These are phyloP conservation scores for Iodosphaeria phyllophila DNA, from an alignment of 2,329 filamentous ascomycete genomes.

Conservation along the genomic window DNA sequence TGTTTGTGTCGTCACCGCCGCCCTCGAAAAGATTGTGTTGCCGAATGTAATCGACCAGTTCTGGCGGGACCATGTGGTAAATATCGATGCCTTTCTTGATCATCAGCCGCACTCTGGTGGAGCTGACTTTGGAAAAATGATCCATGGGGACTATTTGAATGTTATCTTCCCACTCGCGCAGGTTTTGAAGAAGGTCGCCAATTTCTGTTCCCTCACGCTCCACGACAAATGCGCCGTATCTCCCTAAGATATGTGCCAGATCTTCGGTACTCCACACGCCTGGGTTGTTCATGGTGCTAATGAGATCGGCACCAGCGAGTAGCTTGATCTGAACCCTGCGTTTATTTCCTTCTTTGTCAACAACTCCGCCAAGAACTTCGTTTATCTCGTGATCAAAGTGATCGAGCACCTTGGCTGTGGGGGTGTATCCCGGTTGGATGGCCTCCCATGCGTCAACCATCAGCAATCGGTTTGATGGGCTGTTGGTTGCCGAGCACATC, in stretches of 20 bases:
- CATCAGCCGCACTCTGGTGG: conserved; percentile 66
- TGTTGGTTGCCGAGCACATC: conserved; percentile 56
- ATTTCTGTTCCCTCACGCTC: conserved; percentile 79
- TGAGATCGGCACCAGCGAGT: conserved; percentile 60
- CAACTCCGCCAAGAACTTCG: conserved; percentile 53
- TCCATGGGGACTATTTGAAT: conserved; percentile 80
- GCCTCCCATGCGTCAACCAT: conserved; percentile 86
- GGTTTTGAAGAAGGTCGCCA: conserved; percentile 65
- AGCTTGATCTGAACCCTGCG: conserved; percentile 58
- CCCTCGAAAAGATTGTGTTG: no score
- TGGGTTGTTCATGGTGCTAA: conserved; percentile 53
- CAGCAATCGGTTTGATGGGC: conserved; percentile 57
- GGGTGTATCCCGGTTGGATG: conserved; percentile 61
- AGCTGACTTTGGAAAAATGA: no score
- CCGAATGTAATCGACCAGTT: conserved; percentile 58
- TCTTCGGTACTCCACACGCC: conserved; percentile 73
- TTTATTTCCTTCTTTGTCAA: conserved; percentile 44
- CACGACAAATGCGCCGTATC: conserved; percentile 67
- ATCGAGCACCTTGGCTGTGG: conserved; percentile 75
- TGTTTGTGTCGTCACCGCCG: no score
- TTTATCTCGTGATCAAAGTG: conserved; percentile 90
- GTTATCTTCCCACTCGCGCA: conserved; percentile 71
- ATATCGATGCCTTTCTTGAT: conserved; percentile 67
- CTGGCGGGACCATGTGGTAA: conserved; percentile 54
- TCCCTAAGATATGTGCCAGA: conserved; percentile 70